A percentile compares a stretch with the other conserved stretches of the same genome.
Evolutionary conservation across 2,329 filamentous ascomycete species (phyloP).

Genomic region (Cryphonectria parasitica): DNA sequence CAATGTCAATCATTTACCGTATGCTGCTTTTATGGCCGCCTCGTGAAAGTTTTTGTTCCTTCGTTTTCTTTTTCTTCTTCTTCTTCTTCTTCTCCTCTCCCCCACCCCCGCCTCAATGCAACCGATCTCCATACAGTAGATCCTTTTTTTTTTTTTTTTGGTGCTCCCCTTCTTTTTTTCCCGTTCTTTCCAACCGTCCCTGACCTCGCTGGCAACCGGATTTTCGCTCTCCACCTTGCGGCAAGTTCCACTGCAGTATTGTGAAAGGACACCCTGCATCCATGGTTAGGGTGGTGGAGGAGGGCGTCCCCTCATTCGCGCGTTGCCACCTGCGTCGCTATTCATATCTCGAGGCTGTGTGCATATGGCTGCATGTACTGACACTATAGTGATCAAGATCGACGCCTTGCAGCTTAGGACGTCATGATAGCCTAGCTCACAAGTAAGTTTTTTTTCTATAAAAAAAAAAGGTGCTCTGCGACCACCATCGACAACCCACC

Average conservation of each 20-base stretch:
- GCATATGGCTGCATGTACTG: not conserved
- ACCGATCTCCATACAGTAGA: not conserved
- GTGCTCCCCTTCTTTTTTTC: too few relatives aligned
- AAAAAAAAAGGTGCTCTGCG: too few relatives aligned
- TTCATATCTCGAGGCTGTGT: constrained; percentile 3
- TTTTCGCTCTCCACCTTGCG: not conserved
- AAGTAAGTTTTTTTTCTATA: too few relatives aligned
- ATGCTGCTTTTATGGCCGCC: not conserved
- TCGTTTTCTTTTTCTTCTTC: not conserved
- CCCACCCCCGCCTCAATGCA: not conserved
- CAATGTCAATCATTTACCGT: not conserved
- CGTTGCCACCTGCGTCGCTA: not conserved
- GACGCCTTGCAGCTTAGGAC: not conserved
- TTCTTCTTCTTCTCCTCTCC: not conserved
- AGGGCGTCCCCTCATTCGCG: not conserved
- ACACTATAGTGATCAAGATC: constrained; percentile 5
- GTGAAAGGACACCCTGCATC: not conserved
- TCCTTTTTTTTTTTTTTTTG: not conserved
- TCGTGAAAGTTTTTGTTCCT: not conserved
- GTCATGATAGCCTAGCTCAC: not conserved
- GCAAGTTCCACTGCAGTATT: not conserved
- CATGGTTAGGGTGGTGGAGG: not conserved
- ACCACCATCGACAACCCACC: not conserved
- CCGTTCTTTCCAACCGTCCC: not conserved
- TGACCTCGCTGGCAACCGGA: not conserved